Percentiles rank a stretch among this genome's conserved stretches.
Conservation (phyloP, 805 yeast species). For the Phaffomyces opuntiae region DNA sequence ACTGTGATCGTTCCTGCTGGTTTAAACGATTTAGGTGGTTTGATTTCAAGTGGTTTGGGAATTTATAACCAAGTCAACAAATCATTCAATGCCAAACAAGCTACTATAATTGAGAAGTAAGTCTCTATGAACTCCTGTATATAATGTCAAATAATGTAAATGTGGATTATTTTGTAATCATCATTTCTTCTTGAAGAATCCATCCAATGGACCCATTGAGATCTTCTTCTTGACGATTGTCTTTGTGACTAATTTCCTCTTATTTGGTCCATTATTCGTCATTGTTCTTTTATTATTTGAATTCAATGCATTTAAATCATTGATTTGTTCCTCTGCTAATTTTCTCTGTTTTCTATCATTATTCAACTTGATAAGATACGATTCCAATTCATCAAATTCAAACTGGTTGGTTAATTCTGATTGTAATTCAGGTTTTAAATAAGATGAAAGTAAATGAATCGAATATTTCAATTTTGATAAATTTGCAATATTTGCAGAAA, state of each 20-base stretch:
- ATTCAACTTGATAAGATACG: constrained; percentile 17
- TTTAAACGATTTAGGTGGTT: constrained; percentile 63
- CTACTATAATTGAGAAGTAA: too few species aligned
- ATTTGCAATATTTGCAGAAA: constrained; percentile 30
- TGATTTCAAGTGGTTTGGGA: constrained; percentile 72
- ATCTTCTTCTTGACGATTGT: constrained; percentile 39
- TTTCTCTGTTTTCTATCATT: constrained; percentile 20
- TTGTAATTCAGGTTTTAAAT: constrained; percentile 25
- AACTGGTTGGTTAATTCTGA: constrained; percentile 23
- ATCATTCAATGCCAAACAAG: constrained; percentile 1
- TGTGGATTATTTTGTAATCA: too few species aligned
- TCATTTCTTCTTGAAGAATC: constrained; percentile 43
- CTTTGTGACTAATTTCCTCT: constrained; percentile 20
- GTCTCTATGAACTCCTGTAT: too few species aligned
- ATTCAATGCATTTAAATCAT: constrained; percentile 21
- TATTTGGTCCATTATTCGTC: constrained; percentile 13
- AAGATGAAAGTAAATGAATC: constrained; percentile 41
- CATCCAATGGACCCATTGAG: constrained; percentile 65
- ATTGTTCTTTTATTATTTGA: constrained; percentile 11
- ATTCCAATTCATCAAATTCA: constrained; percentile 26
- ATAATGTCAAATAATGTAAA: background rate
- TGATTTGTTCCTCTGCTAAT: constrained; percentile 25
- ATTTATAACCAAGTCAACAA: constrained; percentile 51
- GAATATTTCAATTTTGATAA: constrained; percentile 34
- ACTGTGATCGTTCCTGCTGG: constrained; percentile 74